phyloP scores from a whole-genome alignment of 202 grass and related monocot genomes.

The Carex arenaria region DNA sequence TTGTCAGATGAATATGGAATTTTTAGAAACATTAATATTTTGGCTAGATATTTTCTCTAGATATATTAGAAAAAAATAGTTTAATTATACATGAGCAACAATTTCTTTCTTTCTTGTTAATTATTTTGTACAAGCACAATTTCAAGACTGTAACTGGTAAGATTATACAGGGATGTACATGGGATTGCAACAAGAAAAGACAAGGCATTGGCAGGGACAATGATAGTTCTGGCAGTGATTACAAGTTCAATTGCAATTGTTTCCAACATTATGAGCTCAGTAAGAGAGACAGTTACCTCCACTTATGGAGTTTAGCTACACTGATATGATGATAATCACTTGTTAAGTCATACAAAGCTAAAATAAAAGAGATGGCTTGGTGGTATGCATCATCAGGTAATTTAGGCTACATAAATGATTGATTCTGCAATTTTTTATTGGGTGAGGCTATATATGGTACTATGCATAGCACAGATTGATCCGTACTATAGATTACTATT shows the following conservation, averaged over 20 bases:
- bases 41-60: too few species aligned
- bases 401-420: neutral
- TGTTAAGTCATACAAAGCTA: neutral
- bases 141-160: neutral
- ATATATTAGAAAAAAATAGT: too few species aligned
- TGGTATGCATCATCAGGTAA: neutral
- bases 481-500: too few species aligned
- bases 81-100: neutral
- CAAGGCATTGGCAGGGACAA: constrained; percentile 52
- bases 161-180: constrained; percentile 48
- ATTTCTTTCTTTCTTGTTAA: neutral
- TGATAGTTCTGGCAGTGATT: constrained; percentile 64
- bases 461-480: too few species aligned
- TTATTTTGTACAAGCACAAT: neutral
- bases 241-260: constrained; percentile 76
- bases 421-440: neutral
- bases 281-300: constrained; percentile 1
- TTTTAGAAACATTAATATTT: too few species aligned
- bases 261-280: constrained; percentile 65
- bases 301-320: neutral
- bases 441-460: too few species aligned
- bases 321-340: neutral
- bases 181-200: constrained; percentile 63
- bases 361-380: neutral
- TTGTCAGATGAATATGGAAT: neutral